Base-by-base conservation (phyloP, 1,139 yeast species). In the Saccharomycopsis hybrid region DNA sequence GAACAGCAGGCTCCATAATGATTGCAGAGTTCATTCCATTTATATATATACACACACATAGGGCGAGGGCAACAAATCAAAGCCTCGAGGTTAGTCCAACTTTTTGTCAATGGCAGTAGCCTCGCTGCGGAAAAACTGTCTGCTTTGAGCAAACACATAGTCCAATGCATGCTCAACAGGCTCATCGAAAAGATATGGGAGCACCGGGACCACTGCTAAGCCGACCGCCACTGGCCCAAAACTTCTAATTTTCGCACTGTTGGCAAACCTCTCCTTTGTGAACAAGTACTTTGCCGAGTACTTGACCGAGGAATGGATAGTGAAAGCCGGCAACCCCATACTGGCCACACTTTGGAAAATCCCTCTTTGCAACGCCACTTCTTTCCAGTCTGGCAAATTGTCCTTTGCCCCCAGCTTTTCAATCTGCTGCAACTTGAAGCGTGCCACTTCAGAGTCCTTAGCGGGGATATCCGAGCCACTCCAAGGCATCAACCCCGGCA, bases 261-360 rank as follows among this genome's bases (percentile, higher is more conserved):
- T 76, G 3, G 47, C 41, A 63, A 79, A 75, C 54, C 71, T 69
- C 55, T 70, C 68, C 49, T 66, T 64, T 25, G 33, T 53, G 55
- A 64, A 64, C 54, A 77, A 59, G 40, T 81, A 65, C 32, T 65
- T 58, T 2, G 87, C 81, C 1, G 89, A 78, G 62, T 84, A 84
- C 59, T 84, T 73, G 43, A 86, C 95, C 1, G 88, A 75, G 8
- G 85, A 74, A 64, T 86, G 95, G 60, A 86, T 86, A 3, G 95
- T 86, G 63, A 85, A 80, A 1, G 95, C 95, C 3, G 95, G 95
- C 48, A 86, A 72, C 9, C 87, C 94, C 95, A 86, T 86, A 40
- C 88, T 80, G 2, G 95, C 95, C 57, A 86, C 70, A 56, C 85
- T 74, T 65, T 86, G 95, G 70, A 86, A 86, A 40, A 85, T 61